phyloP scores from a whole-genome alignment of 257 asterid species.

The Petunia axillaris region DNA sequence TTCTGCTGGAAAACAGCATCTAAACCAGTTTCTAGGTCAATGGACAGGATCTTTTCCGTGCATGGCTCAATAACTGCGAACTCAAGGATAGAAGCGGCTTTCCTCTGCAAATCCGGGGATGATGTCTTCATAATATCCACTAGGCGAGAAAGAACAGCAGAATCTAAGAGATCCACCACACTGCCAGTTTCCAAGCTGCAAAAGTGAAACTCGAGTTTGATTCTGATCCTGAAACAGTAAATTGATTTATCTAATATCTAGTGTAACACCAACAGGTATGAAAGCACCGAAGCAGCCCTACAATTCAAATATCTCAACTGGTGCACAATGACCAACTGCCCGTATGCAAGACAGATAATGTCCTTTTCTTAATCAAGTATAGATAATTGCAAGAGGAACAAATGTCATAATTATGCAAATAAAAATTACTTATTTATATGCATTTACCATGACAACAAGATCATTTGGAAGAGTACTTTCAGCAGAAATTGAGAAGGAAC shows the following conservation, averaged over 20 bases:
- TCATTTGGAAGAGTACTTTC: conserved; percentile 3
- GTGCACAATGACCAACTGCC: background rate
- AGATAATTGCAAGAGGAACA: background rate
- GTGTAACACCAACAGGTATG: conserved; percentile 2
- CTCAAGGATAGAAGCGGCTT: conserved; percentile 81
- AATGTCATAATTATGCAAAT: background rate
- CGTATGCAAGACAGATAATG: background rate
- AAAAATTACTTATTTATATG: background rate
- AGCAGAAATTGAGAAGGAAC: conserved; percentile 13
- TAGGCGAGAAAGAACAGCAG: conserved; percentile 55
- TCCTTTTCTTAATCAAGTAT: background rate
- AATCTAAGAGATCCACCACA: conserved; percentile 52
- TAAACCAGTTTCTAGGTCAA: conserved; percentile 62
- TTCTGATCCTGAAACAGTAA: conserved; percentile 18
- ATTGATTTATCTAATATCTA: conserved; percentile 5
- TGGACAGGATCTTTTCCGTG: conserved; percentile 49
- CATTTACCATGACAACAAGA: conserved; percentile 15
- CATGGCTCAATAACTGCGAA: conserved; percentile 45
- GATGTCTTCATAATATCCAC: conserved; percentile 67
- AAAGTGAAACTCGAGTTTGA: conserved; percentile 30
- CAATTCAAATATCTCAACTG: background rate
- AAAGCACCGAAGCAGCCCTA: conserved; percentile 4
- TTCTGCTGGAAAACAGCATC: conserved; percentile 63
- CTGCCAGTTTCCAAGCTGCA: conserved; percentile 48
- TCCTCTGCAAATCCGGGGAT: conserved; percentile 63